phyloP scores from a whole-genome alignment of 2,329 filamentous ascomycete species.

The Aschersonia sp. region DNA sequence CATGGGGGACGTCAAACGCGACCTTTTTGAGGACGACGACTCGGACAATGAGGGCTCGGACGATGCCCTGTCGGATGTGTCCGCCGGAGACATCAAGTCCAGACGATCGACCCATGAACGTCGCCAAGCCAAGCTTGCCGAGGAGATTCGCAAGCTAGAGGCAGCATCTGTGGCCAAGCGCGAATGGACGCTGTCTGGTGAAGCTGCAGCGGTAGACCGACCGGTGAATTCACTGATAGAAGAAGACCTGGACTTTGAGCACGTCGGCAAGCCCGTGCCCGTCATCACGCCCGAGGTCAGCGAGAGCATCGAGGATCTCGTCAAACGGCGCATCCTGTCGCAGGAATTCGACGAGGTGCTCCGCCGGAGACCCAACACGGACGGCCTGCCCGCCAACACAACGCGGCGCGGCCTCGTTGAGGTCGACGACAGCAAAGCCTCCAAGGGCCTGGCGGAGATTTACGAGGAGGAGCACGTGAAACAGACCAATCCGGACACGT shows the following conservation, averaged over 20 bases:
- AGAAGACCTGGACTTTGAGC: constrained; percentile 90
- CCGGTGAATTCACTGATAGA: constrained; percentile 87
- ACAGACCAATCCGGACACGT: constrained; percentile 60
- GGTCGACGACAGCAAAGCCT: constrained; percentile 75
- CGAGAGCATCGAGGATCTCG: constrained; percentile 81
- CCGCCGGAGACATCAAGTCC: constrained; percentile 56
- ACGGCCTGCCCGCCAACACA: constrained; percentile 39
- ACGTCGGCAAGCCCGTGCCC: constrained; percentile 84
- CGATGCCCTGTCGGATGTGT: constrained; percentile 49
- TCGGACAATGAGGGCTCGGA: constrained; percentile 51
- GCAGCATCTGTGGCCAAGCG: constrained; percentile 78
- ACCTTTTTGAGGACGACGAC: constrained; percentile 67
- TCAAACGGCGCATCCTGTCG: constrained; percentile 83
- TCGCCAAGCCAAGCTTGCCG: constrained; percentile 67
- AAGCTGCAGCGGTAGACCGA: constrained; percentile 68
- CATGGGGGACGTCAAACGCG: constrained; percentile 75
- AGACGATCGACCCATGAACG: constrained; percentile 75
- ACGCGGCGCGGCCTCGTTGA: constrained; percentile 61
- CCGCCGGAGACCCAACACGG: constrained; percentile 62
- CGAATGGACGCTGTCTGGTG: constrained; percentile 80
- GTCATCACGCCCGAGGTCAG: constrained; percentile 85
- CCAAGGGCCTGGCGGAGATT: constrained; percentile 75
- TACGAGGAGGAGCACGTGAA: constrained; percentile 90
- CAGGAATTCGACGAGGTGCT: constrained; percentile 88
- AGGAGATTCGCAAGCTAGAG: constrained; percentile 87